Evolutionary conservation across 2,329 filamentous ascomycete genomes (phyloP), one percentile per base, ranked within the genome.

Genomic region (Penicillium aurantiogriseum): DNA sequence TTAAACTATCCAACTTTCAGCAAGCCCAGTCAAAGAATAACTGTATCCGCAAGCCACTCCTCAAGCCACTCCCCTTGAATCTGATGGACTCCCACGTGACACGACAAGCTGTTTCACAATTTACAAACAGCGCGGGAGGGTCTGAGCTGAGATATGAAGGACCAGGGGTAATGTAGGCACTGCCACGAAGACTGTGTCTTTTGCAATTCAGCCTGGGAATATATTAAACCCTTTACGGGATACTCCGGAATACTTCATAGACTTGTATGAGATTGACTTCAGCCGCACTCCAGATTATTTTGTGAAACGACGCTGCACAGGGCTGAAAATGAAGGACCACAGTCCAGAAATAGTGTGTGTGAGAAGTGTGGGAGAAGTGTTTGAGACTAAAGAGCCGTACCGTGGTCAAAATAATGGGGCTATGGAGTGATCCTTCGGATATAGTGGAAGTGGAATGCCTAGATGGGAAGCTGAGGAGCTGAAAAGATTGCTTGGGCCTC

Each of bases 71-170:
- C 13, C 9, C 23, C 25, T 50, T 31, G 15, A 55, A 43, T 55
- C n/a, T 17, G 33, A 44, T 42, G 25, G 27, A 44, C n/a, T 19
- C 29, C 31, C 57, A 60, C 57, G 59, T 62, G 57, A 63, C 42
- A 61, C 51, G 15, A 40, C 35, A 49, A n/a, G 31, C 29, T 29
- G 60, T 63, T 62, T 63, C 62, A 62, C 40, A 29, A 52, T 55
- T 19, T 35, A 17, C 38, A 60, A 58, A 59, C 54, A 57, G 42
- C 51, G 19, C 17, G 42, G 19, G 52, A 35, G 56, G 56, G 56
- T 23, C 51, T 44, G 35, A 51, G 54, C 48, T 56, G 43, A 39
- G 33, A 54, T 45, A 33, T 53, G 19, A 40, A 50, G 29, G 36
- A 54, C 35, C 29, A 51, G 38, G 48, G 38, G 38, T 44, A 51